A percentile compares a stretch with the other conserved stretches of the same genome.
Evolutionary conservation across 192 early-diverging fungal genomes (phyloP).

Genomic region (Diversispora eburnea): DNA sequence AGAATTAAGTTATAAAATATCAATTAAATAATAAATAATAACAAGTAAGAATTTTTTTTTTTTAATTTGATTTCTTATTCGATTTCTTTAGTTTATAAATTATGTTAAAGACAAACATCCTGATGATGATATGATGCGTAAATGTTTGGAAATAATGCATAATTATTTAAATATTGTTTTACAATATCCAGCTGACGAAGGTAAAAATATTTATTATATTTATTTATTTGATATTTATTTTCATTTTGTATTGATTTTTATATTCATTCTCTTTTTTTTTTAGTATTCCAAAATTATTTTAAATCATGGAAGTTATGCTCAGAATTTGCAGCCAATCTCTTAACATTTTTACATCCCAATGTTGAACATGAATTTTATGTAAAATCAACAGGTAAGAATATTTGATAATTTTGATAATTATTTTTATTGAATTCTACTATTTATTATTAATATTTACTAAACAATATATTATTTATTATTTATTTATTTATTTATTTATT

Average conservation of each 20-base stretch:
- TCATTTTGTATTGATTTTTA: background rate
- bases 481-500: background rate
- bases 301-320: slow-evolving; percentile 7
- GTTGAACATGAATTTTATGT: slow-evolving; percentile 20
- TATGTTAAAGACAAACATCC: slow-evolving; percentile 15
- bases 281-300: background rate
- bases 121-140: slow-evolving; percentile 10
- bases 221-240: background rate
- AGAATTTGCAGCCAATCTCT: slow-evolving; percentile 2
- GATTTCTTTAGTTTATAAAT: slow-evolving; percentile 7
- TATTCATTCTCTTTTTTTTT: background rate
- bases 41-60: background rate
- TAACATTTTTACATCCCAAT: slow-evolving; percentile 24
- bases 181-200: slow-evolving; percentile 11
- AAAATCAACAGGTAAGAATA: background rate
- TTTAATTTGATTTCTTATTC: background rate
- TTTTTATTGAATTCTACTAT: too few relatives aligned
- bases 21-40: background rate
- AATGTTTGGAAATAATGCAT: slow-evolving; percentile 23
- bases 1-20: background rate
- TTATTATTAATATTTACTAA: too few relatives aligned
- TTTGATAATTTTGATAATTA: too few relatives aligned
- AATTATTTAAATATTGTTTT: background rate
- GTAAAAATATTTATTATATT: background rate
- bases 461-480: background rate